Base-by-base conservation (phyloP, 1,139 yeast genomes). In the Suhomyces panamericanus region DNA sequence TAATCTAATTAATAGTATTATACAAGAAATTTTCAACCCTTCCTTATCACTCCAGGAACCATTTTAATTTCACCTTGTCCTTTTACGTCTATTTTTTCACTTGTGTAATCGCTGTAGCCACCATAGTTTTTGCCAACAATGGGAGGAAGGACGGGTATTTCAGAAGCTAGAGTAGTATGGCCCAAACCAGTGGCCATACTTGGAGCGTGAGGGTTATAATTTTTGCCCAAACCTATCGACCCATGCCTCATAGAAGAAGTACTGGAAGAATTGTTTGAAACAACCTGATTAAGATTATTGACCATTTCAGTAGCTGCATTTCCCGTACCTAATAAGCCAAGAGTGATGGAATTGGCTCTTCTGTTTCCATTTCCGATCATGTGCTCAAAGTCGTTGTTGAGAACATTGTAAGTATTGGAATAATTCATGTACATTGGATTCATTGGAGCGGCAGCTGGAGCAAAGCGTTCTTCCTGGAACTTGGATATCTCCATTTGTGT, bases 321-420 rank as follows among this genome's bases (percentile, higher is more conserved):
- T 15, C 41, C 37, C 6, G 41, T 44, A 9, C 48, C 48, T 36
- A 50, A 44, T 8, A 49, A 31, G 4, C 54, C 54, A 33, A 50
- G 35, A 3, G 54, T 49, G 14, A 50, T 50, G 3, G 54, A 50
- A 17, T 50, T 50, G 12, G 54, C 50, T 42, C 54, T 42, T 17
- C 50, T 24, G 9, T 41, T 45, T 12, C 44, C 41, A n/a, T 31
- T 44, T 7, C 41, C 41, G 7, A 45, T 35, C 44, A 47, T 47
- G 17, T 38, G 36, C 7, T 47, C 50, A 17, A 45, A 39, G 20
- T 47, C 50, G n/a, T 41, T 39, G 15, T 45, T 42, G 30, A 45
- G 37, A n/a, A 38, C 45, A 13, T 42, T 45, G 29, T 40, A 38
- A 8, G 43, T 20, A 28, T 41, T 45, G 17, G 49, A 42, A 30